These are phyloP conservation scores for Melampsora americana DNA, from an alignment of 1,284 basidiomycete species.

Conservation along the genomic window DNA sequence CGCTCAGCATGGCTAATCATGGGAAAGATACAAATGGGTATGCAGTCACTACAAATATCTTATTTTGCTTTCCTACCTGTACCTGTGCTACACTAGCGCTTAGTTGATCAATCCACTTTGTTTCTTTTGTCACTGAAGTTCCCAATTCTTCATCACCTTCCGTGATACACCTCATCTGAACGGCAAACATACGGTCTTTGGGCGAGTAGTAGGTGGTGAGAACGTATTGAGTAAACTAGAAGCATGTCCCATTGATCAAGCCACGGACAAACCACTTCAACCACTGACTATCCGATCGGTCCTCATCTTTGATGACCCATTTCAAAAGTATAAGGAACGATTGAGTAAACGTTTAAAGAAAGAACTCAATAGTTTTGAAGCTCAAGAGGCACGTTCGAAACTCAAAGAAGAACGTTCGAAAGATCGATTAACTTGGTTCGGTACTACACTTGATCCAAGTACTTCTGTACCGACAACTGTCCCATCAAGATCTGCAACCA, in stretches of 20 bases:
- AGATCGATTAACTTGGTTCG: constrained; percentile 43
- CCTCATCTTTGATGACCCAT: constrained; percentile 62
- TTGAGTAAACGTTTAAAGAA: constrained; percentile 27
- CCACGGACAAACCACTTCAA: constrained; percentile 79
- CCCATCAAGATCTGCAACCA: not conserved
- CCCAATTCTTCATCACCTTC: constrained; percentile 78
- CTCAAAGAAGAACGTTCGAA: constrained; percentile 25
- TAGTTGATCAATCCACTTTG: not conserved
- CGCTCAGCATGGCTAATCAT: constrained; percentile 53
- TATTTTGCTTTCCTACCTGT: constrained; percentile 34
- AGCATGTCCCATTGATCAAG: constrained; percentile 71
- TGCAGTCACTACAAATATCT: constrained; percentile 51
- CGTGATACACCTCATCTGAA: constrained; percentile 69
- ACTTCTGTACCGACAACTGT: not conserved
- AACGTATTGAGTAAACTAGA: constrained; percentile 82
- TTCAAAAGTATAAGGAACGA: constrained; percentile 38
- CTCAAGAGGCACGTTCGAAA: constrained; percentile 12
- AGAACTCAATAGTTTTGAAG: constrained; percentile 20
- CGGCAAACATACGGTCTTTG: constrained; percentile 66
- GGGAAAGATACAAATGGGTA: constrained; percentile 51
- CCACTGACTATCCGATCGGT: constrained; percentile 74
- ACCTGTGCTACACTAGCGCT: no score
- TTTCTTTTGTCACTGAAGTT: constrained; percentile 1
- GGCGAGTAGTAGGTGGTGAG: constrained; percentile 89
- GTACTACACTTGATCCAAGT: constrained; percentile 8